Conservation (phyloP, 371 early-diverging fungal species). For the Mucor ambiguus region DNA sequence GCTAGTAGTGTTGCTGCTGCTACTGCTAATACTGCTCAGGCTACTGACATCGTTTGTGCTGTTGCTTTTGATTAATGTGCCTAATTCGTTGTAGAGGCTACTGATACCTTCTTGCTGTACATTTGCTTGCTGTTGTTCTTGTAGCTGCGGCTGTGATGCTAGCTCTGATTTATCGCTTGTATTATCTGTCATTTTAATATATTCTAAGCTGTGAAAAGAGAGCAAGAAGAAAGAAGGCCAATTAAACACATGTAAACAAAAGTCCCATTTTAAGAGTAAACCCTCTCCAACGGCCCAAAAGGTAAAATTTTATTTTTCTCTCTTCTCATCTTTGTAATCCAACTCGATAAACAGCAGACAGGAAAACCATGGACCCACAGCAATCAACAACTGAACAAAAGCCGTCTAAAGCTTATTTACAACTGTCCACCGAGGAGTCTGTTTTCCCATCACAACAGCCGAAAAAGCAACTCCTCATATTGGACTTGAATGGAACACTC, state of each 20-base stretch:
- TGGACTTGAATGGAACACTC: conserved; percentile 79
- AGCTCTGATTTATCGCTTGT: not conserved
- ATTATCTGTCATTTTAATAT: not conserved
- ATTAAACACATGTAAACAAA: conserved; percentile 1
- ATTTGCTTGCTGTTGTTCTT: not conserved
- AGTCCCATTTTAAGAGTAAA: not conserved
- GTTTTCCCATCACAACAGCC: not conserved
- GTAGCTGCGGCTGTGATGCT: not conserved
- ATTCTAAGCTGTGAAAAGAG: not conserved
- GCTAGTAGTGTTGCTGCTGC: conserved; percentile 1
- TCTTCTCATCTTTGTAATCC: not conserved
- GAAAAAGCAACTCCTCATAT: conserved; percentile 52
- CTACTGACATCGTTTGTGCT: conserved; percentile 5
- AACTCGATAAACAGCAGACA: not conserved
- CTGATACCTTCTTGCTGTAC: not conserved
- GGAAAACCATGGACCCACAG: not conserved
- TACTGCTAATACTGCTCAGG: not conserved
- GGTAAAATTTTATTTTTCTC: not conserved
- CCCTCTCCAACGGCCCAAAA: not conserved
- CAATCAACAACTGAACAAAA: not conserved
- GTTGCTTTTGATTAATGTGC: conserved; percentile 3
- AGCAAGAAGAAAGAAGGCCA: not conserved
- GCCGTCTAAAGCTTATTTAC: not conserved
- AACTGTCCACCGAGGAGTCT: not conserved
- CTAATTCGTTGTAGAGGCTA: not conserved